phyloP scores from a whole-genome alignment of 108 stramenopile species.

The Nitzschia sp. region DNA sequence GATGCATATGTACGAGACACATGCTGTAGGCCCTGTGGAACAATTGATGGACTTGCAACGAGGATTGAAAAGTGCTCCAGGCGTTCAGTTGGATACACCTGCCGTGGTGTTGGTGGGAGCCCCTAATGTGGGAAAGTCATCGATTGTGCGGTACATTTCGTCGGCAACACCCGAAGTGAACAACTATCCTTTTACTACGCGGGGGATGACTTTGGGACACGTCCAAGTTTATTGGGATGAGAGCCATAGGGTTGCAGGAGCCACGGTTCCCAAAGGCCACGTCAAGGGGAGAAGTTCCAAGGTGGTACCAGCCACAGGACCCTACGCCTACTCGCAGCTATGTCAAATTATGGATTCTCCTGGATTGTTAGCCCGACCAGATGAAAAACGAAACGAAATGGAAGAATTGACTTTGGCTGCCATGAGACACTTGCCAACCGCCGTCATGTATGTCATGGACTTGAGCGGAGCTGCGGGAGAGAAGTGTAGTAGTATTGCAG shows the following conservation, averaged over 20 bases:
- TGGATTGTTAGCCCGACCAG: constrained; percentile 78
- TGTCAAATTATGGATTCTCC: constrained; percentile 93
- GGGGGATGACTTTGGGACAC: constrained; percentile 95
- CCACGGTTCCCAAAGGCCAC: constrained; percentile 42
- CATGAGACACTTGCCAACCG: constrained; percentile 93
- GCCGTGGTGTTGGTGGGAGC: constrained; percentile 94
- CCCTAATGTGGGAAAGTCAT: constrained; percentile 96
- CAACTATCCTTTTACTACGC: constrained; percentile 97
- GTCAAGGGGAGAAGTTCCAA: constrained; percentile 10
- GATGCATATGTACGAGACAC: constrained; percentile 59
- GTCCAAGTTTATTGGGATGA: constrained; percentile 87
- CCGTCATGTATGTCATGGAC: constrained; percentile 97
- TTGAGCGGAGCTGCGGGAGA: constrained; percentile 88
- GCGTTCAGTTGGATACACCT: constrained; percentile 84
- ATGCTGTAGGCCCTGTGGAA: constrained; percentile 58
- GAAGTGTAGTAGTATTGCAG: constrained; percentile 76
- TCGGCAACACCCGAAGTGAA: constrained; percentile 94
- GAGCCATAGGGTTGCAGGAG: constrained; percentile 42
- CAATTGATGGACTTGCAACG: constrained; percentile 80
- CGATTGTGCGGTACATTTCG: constrained; percentile 86
- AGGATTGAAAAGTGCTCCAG: constrained; percentile 81
- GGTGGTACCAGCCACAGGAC: constrained; percentile 15
- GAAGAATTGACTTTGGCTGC: constrained; percentile 93
- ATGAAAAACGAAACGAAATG: constrained; percentile 92
- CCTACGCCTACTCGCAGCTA: constrained; percentile 56